These are phyloP conservation scores for Sherardia arvensis DNA, from an alignment of 257 asterid species.

Conservation along the genomic window DNA sequence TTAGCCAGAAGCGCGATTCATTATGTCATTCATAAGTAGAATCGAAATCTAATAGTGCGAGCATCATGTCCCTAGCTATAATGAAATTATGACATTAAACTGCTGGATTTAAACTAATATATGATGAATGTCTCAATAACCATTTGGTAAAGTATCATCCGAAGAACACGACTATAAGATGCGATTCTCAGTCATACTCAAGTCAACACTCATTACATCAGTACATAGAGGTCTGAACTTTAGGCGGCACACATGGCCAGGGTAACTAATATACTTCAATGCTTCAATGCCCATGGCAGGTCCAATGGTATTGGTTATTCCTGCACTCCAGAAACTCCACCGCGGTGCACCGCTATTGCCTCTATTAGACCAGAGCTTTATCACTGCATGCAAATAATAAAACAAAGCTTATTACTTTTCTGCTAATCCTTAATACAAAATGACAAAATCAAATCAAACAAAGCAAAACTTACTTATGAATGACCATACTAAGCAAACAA, in stretches of 20 bases:
- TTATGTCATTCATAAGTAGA: too few relatives aligned
- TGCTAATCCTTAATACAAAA: background rate
- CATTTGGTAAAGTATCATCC: background rate
- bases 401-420: conserved; percentile 3
- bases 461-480: too few relatives aligned
- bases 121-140: background rate
- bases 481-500: too few relatives aligned
- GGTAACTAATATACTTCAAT: conserved; percentile 87
- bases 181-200: background rate
- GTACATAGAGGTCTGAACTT: conserved; percentile 7
- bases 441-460: background rate
- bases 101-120: background rate
- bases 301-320: conserved; percentile 85
- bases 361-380: conserved; percentile 68
- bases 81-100: background rate
- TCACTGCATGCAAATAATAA: conserved; percentile 38
- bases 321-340: conserved; percentile 99
- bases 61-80: too few relatives aligned
- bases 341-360: conserved; percentile 78
- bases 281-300: conserved; percentile 99
- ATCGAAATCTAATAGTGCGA: too few relatives aligned
- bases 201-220: background rate
- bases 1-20: conserved; percentile 45
- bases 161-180: background rate
- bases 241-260: conserved; percentile 94